Evolutionary conservation across 2,329 filamentous ascomycete genomes (phyloP).

Genomic region (Exophiala dermatitidis): DNA sequence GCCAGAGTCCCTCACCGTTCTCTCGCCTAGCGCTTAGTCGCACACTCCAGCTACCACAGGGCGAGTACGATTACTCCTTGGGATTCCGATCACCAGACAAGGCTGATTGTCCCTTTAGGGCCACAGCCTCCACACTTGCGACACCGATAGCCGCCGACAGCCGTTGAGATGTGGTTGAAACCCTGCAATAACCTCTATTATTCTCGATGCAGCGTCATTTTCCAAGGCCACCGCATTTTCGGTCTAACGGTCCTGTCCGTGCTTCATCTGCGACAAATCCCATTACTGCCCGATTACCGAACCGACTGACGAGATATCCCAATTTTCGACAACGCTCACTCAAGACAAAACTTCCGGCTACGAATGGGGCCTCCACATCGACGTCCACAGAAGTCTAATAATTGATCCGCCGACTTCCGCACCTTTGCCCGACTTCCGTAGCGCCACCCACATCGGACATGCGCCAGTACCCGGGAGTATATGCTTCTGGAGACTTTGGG

Average conservation of each 20-base stretch:
- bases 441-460: background rate
- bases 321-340: background rate
- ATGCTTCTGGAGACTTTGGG: background rate
- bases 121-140: background rate
- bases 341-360: too few species aligned
- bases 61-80: background rate
- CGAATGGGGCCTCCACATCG: too few species aligned
- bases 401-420: background rate
- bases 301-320: constrained; percentile 1
- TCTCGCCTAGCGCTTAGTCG: background rate
- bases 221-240: background rate
- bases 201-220: background rate
- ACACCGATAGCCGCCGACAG: background rate
- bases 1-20: background rate
- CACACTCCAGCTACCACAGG: background rate
- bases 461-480: background rate
- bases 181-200: background rate
- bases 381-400: too few species aligned
- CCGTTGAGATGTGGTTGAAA: background rate
- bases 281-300: constrained; percentile 4
- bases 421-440: constrained; percentile 7
- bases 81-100: background rate
- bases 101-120: background rate
- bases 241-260: background rate
- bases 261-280: background rate